Conservation (phyloP, 768 basidiomycete species). For the Pulveroboletus sp. region DNA sequence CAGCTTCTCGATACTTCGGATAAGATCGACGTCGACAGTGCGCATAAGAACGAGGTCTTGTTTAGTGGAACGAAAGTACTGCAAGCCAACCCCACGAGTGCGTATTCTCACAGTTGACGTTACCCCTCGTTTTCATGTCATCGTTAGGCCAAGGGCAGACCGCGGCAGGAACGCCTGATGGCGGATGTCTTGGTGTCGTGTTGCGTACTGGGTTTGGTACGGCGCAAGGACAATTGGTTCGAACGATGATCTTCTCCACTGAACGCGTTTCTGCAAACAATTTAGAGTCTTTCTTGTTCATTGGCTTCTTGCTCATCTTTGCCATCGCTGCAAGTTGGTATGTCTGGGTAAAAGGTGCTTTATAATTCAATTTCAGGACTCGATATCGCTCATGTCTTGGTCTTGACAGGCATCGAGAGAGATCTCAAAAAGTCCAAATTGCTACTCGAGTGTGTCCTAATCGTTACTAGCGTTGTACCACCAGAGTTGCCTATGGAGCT, state of each 20-base stretch:
- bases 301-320: constrained; percentile 96
- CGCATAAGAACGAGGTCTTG: constrained; percentile 83
- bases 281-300: constrained; percentile 93
- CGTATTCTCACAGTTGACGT: constrained; percentile 5
- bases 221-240: constrained; percentile 92
- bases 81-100: constrained; percentile 59
- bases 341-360: constrained; percentile 91
- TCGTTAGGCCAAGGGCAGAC: constrained; percentile 31
- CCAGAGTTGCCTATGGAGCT: constrained; percentile 99
- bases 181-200: constrained; percentile 89
- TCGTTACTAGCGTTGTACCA: constrained; percentile 96
- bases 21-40: constrained; percentile 78
- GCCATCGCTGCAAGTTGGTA: constrained; percentile 98
- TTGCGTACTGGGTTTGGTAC: constrained; percentile 97
- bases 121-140: not conserved
- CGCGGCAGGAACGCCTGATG: constrained; percentile 74
- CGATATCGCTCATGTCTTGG: constrained; percentile 4
- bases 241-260: constrained; percentile 99
- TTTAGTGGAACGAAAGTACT: constrained; percentile 98
- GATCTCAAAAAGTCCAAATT: constrained; percentile 94
- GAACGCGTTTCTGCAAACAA: constrained; percentile 98
- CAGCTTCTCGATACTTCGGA: constrained; percentile 77
- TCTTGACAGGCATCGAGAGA: constrained; percentile 73
- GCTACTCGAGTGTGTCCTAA: constrained; percentile 91
- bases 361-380: not conserved